These are phyloP conservation scores for Fonsecaea monophora DNA, from an alignment of 2,329 filamentous ascomycete genomes.

Conservation along the genomic window DNA sequence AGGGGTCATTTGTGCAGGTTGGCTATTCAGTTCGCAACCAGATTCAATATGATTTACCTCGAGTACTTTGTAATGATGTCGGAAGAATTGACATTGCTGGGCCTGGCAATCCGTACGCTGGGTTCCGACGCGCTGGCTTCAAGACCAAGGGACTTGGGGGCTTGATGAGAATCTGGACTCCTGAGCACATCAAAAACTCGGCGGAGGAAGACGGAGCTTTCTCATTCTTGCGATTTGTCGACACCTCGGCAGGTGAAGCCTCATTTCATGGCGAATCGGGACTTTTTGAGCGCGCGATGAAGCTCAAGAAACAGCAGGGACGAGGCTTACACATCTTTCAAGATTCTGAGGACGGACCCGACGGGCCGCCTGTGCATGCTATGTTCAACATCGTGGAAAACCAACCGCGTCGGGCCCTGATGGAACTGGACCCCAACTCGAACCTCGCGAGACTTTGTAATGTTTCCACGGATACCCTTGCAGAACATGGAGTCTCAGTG, in stretches of 20 bases:
- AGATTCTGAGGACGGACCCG: constrained; percentile 56
- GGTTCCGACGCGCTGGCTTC: constrained; percentile 66
- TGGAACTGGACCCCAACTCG: constrained; percentile 74
- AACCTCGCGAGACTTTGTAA: constrained; percentile 78
- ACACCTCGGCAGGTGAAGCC: constrained; percentile 75
- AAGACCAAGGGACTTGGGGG: constrained; percentile 76
- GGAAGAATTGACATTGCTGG: constrained; percentile 78
- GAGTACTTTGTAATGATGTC: constrained; percentile 79
- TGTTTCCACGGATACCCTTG: constrained; percentile 70
- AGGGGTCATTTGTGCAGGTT: constrained; percentile 79
- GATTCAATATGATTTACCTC: constrained; percentile 84
- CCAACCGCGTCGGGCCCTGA: constrained; percentile 69
- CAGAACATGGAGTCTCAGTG: constrained; percentile 72
- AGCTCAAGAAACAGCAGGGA: constrained; percentile 66
- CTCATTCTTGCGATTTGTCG: constrained; percentile 88
- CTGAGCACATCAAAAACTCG: constrained; percentile 75
- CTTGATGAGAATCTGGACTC: constrained; percentile 88
- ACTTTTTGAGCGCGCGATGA: constrained; percentile 75
- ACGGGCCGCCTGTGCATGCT: constrained; percentile 73
- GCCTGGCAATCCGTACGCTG: constrained; percentile 71
- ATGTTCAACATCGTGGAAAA: constrained; percentile 81
- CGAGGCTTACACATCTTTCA: constrained; percentile 71
- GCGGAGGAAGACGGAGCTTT: constrained; percentile 66
- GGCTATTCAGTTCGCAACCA: constrained; percentile 85
- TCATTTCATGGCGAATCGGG: constrained; percentile 72